phyloP scores from a whole-genome alignment of 768 basidiomycete species.

The Suillus lakei region DNA sequence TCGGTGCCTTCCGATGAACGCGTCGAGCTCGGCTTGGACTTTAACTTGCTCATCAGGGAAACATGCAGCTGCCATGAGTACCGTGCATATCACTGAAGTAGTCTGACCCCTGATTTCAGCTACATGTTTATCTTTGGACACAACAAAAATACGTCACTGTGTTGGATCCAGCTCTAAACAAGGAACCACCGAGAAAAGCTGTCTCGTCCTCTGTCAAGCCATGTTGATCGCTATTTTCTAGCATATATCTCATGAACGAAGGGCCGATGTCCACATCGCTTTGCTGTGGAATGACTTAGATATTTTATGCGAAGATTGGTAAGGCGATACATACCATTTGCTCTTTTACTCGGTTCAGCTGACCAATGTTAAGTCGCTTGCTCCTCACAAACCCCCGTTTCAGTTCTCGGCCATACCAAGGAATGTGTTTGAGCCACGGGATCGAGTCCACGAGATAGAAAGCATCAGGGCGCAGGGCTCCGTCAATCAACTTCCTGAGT shows the following conservation, averaged over 20 bases:
- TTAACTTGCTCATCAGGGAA: background rate
- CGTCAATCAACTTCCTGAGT: constrained; percentile 16
- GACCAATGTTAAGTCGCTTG: background rate
- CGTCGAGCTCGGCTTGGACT: background rate
- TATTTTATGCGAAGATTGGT: background rate
- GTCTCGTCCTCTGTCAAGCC: background rate
- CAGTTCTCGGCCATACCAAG: background rate
- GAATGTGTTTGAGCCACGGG: background rate
- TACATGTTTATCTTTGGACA: background rate
- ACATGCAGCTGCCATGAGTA: constrained; percentile 1
- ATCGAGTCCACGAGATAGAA: background rate
- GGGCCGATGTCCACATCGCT: background rate
- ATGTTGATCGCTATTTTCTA: background rate
- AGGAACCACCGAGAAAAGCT: background rate
- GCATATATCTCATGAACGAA: background rate
- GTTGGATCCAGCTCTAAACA: background rate
- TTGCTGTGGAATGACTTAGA: background rate
- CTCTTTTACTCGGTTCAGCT: background rate
- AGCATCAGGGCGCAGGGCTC: constrained; percentile 9
- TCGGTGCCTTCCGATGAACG: background rate
- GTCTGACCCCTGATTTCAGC: background rate
- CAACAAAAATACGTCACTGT: background rate
- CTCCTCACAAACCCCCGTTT: background rate
- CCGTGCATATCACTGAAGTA: background rate
- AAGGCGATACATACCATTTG: background rate